These are phyloP conservation scores for Ensete glaucum DNA, from an alignment of 176 grass and related monocot species.

Conservation along the genomic window DNA sequence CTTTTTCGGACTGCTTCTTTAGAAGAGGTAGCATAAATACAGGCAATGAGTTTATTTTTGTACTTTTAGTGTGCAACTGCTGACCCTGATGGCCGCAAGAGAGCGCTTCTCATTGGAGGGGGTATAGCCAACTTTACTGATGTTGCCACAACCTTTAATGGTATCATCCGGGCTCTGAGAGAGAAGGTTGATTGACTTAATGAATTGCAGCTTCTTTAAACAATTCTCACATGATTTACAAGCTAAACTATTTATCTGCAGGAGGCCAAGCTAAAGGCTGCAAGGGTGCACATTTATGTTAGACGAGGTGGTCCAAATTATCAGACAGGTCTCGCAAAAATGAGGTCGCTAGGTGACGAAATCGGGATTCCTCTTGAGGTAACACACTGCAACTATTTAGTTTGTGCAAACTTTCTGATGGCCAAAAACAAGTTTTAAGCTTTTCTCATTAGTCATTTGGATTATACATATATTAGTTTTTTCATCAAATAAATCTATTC, in stretches of 20 bases:
- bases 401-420: too few relatives aligned
- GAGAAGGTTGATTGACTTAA: conserved; percentile 51
- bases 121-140: conserved; percentile 98
- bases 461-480: too few relatives aligned
- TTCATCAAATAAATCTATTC: too few relatives aligned
- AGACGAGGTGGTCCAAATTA: conserved; percentile 93
- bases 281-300: conserved; percentile 84
- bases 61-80: conserved; percentile 56
- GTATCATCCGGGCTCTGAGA: conserved; percentile 81
- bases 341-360: conserved; percentile 63
- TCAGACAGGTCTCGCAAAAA: conserved; percentile 88
- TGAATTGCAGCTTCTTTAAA: background rate
- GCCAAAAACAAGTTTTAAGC: too few relatives aligned
- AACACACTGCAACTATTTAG: background rate
- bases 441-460: too few relatives aligned
- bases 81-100: conserved; percentile 86
- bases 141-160: conserved; percentile 85
- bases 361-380: conserved; percentile 90
- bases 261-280: conserved; percentile 89
- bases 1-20: background rate
- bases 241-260: conserved; percentile 10
- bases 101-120: conserved; percentile 86
- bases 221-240: background rate
- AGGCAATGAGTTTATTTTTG: conserved; percentile 1
- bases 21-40: background rate